These are phyloP conservation scores for Xylaria arbuscula DNA, from an alignment of 2,329 filamentous ascomycete species.

Conservation along the genomic window DNA sequence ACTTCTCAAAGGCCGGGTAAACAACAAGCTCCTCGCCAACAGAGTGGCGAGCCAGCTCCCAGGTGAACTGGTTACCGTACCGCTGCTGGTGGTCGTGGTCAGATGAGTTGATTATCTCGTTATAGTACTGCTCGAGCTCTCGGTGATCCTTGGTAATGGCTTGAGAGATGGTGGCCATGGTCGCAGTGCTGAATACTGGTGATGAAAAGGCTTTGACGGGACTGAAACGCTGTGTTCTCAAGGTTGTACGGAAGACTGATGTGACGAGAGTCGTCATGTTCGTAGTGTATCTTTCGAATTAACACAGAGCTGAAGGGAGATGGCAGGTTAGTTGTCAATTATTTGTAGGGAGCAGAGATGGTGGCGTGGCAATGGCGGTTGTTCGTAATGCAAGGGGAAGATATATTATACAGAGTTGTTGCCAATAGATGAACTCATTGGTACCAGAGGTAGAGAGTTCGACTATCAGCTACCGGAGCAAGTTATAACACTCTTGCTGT, in stretches of 20 bases:
- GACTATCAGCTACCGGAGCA: too few relatives aligned
- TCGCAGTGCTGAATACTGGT: background rate
- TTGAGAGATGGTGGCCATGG: background rate
- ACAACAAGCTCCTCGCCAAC: background rate
- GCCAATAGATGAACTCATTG: too few relatives aligned
- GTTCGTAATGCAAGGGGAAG: too few relatives aligned
- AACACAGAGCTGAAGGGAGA: too few relatives aligned
- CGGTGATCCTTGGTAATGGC: background rate
- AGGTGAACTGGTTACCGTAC: background rate
- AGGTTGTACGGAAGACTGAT: background rate
- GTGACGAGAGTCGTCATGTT: background rate
- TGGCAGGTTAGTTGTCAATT: too few relatives aligned
- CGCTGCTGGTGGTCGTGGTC: background rate
- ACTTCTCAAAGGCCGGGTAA: background rate
- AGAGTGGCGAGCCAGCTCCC: background rate
- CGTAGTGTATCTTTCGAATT: too few relatives aligned
- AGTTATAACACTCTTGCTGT: too few relatives aligned
- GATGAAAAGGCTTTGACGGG: background rate
- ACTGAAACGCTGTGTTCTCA: background rate
- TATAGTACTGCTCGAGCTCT: background rate
- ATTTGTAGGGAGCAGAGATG: too few relatives aligned
- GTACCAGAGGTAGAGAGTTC: too few relatives aligned
- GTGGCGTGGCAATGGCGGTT: too few relatives aligned
- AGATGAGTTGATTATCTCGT: background rate
- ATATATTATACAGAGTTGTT: too few relatives aligned